Conservation (phyloP, 1,139 yeast species). For the Lodderomyces margitis region DNA sequence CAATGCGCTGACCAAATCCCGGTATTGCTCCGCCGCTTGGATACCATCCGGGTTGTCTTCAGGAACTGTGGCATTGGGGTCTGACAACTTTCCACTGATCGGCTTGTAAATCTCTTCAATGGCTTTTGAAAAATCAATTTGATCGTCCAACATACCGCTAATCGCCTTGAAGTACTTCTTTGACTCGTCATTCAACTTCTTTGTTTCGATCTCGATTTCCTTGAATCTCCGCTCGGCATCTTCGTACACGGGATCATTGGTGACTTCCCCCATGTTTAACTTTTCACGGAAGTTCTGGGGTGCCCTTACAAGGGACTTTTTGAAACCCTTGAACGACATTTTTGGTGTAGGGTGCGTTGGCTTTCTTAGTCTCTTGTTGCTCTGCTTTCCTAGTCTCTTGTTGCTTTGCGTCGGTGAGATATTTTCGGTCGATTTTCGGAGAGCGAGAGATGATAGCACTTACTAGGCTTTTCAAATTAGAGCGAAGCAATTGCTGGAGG, state of each 20-base stretch:
- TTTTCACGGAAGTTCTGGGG: slow-evolving; percentile 78
- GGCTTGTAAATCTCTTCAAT: slow-evolving; percentile 97
- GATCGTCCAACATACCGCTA: slow-evolving; percentile 89
- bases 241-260: slow-evolving; percentile 82
- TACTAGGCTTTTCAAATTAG: neutral
- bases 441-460: neutral
- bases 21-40: slow-evolving; percentile 87
- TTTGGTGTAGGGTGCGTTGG: neutral
- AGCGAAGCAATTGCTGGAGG: too few relatives aligned
- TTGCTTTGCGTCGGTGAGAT: too few relatives aligned
- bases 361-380: slow-evolving; percentile 16
- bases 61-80: slow-evolving; percentile 78
- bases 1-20: slow-evolving; percentile 90
- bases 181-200: slow-evolving; percentile 85
- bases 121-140: slow-evolving; percentile 88
- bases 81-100: slow-evolving; percentile 85
- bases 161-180: slow-evolving; percentile 87
- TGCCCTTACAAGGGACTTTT: slow-evolving; percentile 83
- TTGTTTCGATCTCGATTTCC: slow-evolving; percentile 86
- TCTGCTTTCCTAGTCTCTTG: too few relatives aligned
- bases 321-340: slow-evolving; percentile 94
- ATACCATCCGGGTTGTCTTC: slow-evolving; percentile 98
- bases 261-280: slow-evolving; percentile 74
- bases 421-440: neutral
- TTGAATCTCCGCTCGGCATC: slow-evolving; percentile 97